A percentile compares a stretch with the other conserved stretches of the same genome.
These are phyloP conservation scores for Cercospora zeina DNA, from an alignment of 2,329 filamentous ascomycete genomes.

Conservation along the genomic window DNA sequence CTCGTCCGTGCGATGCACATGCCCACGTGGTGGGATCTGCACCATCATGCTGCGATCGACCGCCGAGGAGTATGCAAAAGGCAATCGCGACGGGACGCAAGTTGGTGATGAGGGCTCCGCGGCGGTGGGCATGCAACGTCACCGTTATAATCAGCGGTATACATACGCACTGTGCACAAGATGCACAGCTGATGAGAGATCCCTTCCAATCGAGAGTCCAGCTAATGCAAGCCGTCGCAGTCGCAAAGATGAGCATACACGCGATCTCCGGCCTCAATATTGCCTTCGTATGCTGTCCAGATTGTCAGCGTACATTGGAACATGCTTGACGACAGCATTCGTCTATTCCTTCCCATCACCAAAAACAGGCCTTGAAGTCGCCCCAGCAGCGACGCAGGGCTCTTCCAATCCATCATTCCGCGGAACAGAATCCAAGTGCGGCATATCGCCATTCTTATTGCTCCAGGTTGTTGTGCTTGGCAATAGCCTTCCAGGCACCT, in stretches of 20 bases:
- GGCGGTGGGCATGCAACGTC: not conserved
- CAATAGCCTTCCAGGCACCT: not conserved
- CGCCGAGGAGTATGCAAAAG: not conserved
- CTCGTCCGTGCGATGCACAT: conserved; percentile 1
- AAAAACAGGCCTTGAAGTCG: not conserved
- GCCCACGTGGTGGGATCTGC: not conserved
- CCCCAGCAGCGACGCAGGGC: not conserved
- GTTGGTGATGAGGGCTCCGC: not conserved
- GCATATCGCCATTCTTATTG: conserved; percentile 1
- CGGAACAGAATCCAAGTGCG: not conserved
- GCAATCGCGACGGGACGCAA: not conserved
- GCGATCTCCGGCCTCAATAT: not conserved
- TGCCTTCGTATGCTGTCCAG: not conserved
- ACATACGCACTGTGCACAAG: not conserved
- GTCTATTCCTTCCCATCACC: not conserved
- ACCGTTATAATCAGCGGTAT: not conserved
- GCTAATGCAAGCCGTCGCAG: not conserved
- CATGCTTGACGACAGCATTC: not conserved
- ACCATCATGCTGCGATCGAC: not conserved
- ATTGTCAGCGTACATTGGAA: not conserved
- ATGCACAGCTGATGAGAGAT: not conserved
- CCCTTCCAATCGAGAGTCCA: not conserved
- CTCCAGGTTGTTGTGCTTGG: not conserved
- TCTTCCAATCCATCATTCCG: not conserved
- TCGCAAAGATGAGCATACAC: not conserved